Evolutionary conservation across 805 yeast genomes (phyloP).

Genomic region (Lipomyces yamanashiensis): DNA sequence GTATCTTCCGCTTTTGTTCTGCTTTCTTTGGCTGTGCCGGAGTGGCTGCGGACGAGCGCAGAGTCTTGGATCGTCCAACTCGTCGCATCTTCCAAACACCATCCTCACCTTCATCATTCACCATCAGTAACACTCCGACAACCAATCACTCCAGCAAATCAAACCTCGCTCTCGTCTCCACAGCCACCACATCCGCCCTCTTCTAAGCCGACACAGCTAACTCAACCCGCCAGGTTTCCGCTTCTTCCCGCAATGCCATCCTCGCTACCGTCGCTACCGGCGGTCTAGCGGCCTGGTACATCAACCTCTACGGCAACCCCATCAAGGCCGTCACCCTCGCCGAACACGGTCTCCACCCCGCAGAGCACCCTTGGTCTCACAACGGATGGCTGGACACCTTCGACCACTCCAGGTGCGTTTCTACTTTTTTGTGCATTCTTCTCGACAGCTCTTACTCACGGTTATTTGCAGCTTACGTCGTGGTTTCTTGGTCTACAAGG

Average conservation of each 20-base stretch:
- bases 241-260: conserved; percentile 37
- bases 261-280: conserved; percentile 66
- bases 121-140: too few relatives aligned
- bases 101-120: too few relatives aligned
- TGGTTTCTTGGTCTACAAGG: conserved; percentile 98
- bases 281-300: conserved; percentile 80
- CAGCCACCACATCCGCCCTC: too few relatives aligned
- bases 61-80: too few relatives aligned
- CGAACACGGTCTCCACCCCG: conserved; percentile 98
- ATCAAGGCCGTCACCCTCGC: conserved; percentile 83
- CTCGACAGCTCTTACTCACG: background rate
- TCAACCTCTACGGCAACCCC: conserved; percentile 81
- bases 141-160: too few relatives aligned
- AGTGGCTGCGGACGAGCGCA: too few relatives aligned
- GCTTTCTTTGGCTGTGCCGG: background rate
- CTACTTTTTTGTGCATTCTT: background rate
- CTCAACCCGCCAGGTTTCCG: conserved; percentile 13
- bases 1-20: background rate
- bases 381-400: conserved; percentile 71
- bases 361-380: conserved; percentile 92
- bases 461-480: conserved; percentile 68
- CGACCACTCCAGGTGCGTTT: conserved; percentile 39
- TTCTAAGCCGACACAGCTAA: background rate
- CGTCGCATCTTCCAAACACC: too few relatives aligned
- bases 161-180: too few relatives aligned